Conservation (phyloP, 2,329 filamentous ascomycete genomes). For the Aspergillus fischeri region DNA sequence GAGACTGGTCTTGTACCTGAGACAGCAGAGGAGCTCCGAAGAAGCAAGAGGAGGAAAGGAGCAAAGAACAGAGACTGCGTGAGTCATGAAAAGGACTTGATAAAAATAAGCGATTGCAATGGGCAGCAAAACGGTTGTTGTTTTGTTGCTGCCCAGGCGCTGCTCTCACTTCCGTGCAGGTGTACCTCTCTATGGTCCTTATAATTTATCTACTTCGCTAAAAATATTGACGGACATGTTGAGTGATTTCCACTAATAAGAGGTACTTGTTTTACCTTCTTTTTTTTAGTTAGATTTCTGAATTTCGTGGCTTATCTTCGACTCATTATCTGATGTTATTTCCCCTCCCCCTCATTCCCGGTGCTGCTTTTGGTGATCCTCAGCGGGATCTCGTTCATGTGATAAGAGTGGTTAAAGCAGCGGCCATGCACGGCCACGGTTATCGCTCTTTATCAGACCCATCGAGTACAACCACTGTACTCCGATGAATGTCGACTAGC, state of each 20-base stretch:
- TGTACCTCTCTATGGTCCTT: background rate
- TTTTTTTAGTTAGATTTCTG: background rate
- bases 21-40: conserved; percentile 1
- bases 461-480: background rate
- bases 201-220: background rate
- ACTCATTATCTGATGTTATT: conserved; percentile 10
- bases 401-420: conserved; percentile 6
- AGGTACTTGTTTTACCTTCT: background rate
- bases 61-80: background rate
- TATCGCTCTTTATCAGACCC: too few species aligned
- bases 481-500: background rate
- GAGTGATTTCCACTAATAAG: background rate
- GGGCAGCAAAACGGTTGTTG: conserved; percentile 12
- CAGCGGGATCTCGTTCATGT: background rate
- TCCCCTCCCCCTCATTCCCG: conserved; percentile 20
- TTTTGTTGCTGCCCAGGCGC: conserved; percentile 4
- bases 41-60: background rate
- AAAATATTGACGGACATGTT: background rate
- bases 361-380: conserved; percentile 11
- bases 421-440: background rate
- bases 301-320: background rate
- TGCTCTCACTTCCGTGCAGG: background rate
- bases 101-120: conserved; percentile 2
- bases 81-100: background rate
- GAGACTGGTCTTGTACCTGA: conserved; percentile 1